These are phyloP conservation scores for Zygosaccharomyces lentus DNA, from an alignment of 805 yeast species.

Conservation along the genomic window DNA sequence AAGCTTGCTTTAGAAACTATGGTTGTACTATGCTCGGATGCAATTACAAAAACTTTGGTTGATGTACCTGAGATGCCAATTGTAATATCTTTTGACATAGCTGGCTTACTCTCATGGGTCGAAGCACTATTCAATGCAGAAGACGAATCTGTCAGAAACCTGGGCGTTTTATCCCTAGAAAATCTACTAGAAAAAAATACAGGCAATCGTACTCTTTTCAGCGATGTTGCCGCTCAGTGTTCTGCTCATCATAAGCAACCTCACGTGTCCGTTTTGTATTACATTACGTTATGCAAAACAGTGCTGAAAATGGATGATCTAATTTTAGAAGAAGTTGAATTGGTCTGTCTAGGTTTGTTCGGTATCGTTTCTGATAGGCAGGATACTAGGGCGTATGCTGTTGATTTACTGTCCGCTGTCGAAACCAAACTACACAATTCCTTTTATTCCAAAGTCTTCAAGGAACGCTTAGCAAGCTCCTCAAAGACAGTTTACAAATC, in stretches of 20 bases:
- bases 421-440: conserved; percentile 58
- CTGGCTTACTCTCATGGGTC: conserved; percentile 74
- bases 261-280: conserved; percentile 62
- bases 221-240: conserved; percentile 68
- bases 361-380: conserved; percentile 71
- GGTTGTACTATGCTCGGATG: conserved; percentile 78
- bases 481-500: conserved; percentile 83
- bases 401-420: conserved; percentile 59
- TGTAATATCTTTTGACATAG: conserved; percentile 64
- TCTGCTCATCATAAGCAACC: conserved; percentile 50
- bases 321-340: conserved; percentile 55
- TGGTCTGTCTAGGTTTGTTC: conserved; percentile 70
- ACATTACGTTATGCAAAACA: conserved; percentile 64
- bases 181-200: conserved; percentile 62
- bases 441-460: conserved; percentile 51
- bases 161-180: conserved; percentile 68
- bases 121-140: conserved; percentile 60
- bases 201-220: conserved; percentile 45
- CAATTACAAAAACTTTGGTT: conserved; percentile 46
- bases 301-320: conserved; percentile 47
- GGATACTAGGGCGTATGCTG: conserved; percentile 67
- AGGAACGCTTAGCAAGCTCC: conserved; percentile 66
- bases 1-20: conserved; percentile 73
- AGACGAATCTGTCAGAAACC: conserved; percentile 50
- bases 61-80: conserved; percentile 33